phyloP scores from a whole-genome alignment of 345 rosid genomes.

The Eucalyptus shirleyi region DNA sequence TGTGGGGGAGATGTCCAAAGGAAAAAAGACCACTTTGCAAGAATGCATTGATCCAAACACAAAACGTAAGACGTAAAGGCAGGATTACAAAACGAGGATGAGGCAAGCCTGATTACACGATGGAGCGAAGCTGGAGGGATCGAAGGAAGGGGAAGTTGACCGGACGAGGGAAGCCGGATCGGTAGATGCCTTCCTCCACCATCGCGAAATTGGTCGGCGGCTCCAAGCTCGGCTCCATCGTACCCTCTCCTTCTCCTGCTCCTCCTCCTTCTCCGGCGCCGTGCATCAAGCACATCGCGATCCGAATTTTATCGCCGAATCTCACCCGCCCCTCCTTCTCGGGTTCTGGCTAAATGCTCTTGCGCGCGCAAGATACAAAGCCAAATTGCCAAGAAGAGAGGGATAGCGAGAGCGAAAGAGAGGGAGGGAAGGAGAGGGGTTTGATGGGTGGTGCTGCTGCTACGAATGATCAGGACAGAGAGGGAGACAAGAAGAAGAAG shows the following conservation, averaged over 20 bases:
- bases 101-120: constrained; percentile 27
- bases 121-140: constrained; percentile 66
- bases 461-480: background rate
- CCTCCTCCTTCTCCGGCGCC: background rate
- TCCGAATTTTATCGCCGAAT: background rate
- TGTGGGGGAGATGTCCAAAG: background rate
- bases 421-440: background rate
- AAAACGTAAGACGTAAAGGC: background rate
- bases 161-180: constrained; percentile 61
- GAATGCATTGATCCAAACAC: background rate
- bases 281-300: background rate
- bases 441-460: background rate
- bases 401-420: background rate
- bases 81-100: background rate
- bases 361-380: background rate
- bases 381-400: background rate
- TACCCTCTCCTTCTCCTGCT: background rate
- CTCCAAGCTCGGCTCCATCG: background rate
- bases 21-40: background rate
- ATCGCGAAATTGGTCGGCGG: constrained; percentile 70
- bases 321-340: background rate
- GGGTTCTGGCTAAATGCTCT: background rate
- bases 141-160: constrained; percentile 43
- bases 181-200: constrained; percentile 75
- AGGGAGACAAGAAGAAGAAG: background rate